A percentile compares a stretch with the other conserved stretches of the same genome.
Evolutionary conservation across 2,329 filamentous ascomycete genomes (phyloP).

Genomic region (Colletotrichum lindemuthianum): DNA sequence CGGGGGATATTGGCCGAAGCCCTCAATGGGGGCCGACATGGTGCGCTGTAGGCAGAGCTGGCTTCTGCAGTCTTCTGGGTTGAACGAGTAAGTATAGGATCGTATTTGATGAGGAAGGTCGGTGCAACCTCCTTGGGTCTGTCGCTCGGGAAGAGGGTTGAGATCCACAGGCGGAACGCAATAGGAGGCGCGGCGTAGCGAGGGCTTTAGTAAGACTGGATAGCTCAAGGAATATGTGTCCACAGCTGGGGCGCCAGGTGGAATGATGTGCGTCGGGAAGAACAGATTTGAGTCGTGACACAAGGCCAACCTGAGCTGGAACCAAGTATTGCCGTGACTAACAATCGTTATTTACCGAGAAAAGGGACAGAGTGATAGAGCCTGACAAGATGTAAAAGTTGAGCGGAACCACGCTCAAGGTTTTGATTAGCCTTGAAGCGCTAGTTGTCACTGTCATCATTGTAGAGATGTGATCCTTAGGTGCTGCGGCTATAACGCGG

Average conservation of each 20-base stretch:
- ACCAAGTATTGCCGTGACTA: too few species aligned
- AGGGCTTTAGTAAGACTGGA: constrained; percentile 24
- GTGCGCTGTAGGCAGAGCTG: constrained; percentile 39
- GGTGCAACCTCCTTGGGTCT: constrained; percentile 3
- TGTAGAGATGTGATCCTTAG: too few species aligned
- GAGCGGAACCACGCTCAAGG: too few species aligned
- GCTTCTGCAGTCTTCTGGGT: constrained; percentile 1
- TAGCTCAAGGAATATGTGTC: constrained; percentile 30
- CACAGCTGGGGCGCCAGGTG: constrained; percentile 8
- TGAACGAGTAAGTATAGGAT: constrained; percentile 16
- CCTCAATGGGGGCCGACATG: constrained; percentile 68
- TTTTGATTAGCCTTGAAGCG: too few species aligned
- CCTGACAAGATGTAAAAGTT: too few species aligned
- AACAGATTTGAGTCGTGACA: too few species aligned
- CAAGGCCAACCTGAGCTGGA: too few species aligned
- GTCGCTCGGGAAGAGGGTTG: constrained; percentile 15
- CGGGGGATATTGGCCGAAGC: constrained; percentile 62
- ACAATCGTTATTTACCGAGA: too few species aligned
- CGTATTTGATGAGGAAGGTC: constrained; percentile 35
- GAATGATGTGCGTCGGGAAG: too few species aligned
- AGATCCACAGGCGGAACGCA: constrained; percentile 10
- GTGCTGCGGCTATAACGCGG: too few species aligned
- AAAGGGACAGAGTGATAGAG: too few species aligned
- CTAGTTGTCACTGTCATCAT: too few species aligned
- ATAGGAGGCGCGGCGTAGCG: constrained; percentile 31